These are phyloP conservation scores for Colletotrichum sp. DNA, from an alignment of 2,329 filamentous ascomycete genomes.

Conservation along the genomic window DNA sequence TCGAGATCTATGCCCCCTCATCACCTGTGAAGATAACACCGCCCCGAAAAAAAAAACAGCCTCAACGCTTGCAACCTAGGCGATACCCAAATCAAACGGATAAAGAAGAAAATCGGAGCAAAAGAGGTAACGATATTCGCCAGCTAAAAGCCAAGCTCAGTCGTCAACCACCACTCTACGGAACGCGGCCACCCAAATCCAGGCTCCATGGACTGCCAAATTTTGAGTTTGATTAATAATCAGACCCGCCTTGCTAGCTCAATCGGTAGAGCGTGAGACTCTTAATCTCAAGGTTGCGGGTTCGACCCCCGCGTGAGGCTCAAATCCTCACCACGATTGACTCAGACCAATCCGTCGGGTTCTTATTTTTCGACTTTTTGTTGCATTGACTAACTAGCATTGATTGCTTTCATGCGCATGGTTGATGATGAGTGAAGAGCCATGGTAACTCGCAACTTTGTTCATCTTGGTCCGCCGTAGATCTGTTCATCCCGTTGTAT, in stretches of 20 bases:
- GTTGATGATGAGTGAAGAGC: background rate
- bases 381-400: background rate
- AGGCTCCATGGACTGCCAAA: background rate
- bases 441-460: background rate
- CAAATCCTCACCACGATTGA: constrained; percentile 18
- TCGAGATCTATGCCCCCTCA: background rate
- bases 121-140: background rate
- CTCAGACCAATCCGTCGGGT: background rate
- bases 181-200: too few species aligned
- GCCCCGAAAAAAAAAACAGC: background rate
- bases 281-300: constrained; percentile 45
- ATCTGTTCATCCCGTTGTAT: background rate
- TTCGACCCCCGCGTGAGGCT: constrained; percentile 30
- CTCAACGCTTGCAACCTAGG: background rate
- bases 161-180: background rate
- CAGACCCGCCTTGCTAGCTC: constrained; percentile 54
- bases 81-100: background rate
- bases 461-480: background rate
- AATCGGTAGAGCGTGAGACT: constrained; percentile 79
- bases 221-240: background rate
- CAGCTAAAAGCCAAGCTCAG: background rate
- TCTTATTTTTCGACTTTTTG: background rate
- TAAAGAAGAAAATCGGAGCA: background rate
- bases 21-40: background rate
- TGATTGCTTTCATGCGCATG: background rate